Base-by-base conservation (phyloP, 2,329 filamentous ascomycete genomes). In the Penicillium sp. region DNA sequence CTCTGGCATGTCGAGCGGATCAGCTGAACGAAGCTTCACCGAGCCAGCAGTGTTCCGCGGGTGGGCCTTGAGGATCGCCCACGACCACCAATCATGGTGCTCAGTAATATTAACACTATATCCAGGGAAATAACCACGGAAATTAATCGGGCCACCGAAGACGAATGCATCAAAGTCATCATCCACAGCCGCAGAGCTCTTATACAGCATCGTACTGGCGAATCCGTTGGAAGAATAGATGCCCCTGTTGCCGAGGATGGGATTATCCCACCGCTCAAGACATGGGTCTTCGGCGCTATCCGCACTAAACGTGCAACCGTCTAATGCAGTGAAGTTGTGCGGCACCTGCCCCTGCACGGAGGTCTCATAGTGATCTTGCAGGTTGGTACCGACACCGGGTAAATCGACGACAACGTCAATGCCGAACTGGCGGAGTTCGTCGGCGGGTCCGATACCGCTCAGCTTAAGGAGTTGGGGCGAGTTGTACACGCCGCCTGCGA, bases 391-490 rank as follows among this genome's bases (percentile, higher is more conserved):
- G 3, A 90, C 85, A 44, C 87, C 84, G 1, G 83, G 81, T 0
- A 84, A 81, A 58, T 88, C 78, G 8, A 81, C 75, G n/a, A 86
- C 62, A 1, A 83, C 71, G 1, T 77, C 65, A 60, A 89, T 88
- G 19, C 75, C 71, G 66, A 83, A 79, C 50, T 76, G 74, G n/a
- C 77, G 61, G 8, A 89, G 79, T 60, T 85, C 80, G 0, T 73
- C 67, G 9, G 72, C 64, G 0, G 85, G 84, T 0, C 87, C 86
- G 42, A 89, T 80, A 19, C 87, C 87, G 53, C 78, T 83, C 2
- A 88, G 79, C 73, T 86, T 84, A 10, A 89, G 81, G 4, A 89
- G 74, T 69, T 89, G 86, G 9, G 85, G 85, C 2, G 82, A 81
- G 72, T 88, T 85, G 72, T 84, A 88, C 1, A 83, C 80, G 14